Base-by-base conservation (phyloP, 2,329 filamentous ascomycete species). In the Aspergillus ochraceoroseus region DNA sequence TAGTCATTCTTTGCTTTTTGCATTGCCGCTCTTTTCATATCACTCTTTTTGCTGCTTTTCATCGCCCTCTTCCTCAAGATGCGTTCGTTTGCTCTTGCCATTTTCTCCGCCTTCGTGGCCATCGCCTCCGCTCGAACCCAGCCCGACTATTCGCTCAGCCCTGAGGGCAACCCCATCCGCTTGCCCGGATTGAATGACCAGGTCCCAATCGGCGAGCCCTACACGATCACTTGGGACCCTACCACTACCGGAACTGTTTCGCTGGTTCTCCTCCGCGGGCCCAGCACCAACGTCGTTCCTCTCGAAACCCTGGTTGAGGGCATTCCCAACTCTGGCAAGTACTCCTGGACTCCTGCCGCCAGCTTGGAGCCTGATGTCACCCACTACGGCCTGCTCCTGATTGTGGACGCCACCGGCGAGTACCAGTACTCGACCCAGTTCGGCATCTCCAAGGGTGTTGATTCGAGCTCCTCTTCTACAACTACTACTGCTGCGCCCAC, bases 381-480 rank as follows among this genome's bases (percentile, higher is more conserved):
- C 52, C 72, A 70, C 63, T 82, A 81, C 64, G 79, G 78, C 46
- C 67, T 82, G 56, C 70, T 80, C 59, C 63, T 83, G 53, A 75
- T 82, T 51, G 76, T 75, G 49, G 75, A 80, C 55, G 66, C 67
- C 34, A 76, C 69, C 47, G 75, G 77, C 58, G 63, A 74, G 57
- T 82, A 77, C 71, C 78, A 82, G 59, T 79, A 72, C 64, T 74
- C 72, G 28, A 75, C 74, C 43, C 77, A 81, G 61, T 81, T 81
- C 66, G 78, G 78, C 53, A 70, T 82, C 65, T 41, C 57, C 39
- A 63, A 63, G 50, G 38, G 55, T 30, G 38, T 44, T 19, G 42
- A 46, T 26, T 8, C 38, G 30, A 26, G 13, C 14, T 39, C n/a
- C 35, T 25, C 44, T 7, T 17, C 36, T 34, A 36, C 43, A 23